phyloP scores from a whole-genome alignment of 768 basidiomycete genomes.

The Naganishia friedmannii region DNA sequence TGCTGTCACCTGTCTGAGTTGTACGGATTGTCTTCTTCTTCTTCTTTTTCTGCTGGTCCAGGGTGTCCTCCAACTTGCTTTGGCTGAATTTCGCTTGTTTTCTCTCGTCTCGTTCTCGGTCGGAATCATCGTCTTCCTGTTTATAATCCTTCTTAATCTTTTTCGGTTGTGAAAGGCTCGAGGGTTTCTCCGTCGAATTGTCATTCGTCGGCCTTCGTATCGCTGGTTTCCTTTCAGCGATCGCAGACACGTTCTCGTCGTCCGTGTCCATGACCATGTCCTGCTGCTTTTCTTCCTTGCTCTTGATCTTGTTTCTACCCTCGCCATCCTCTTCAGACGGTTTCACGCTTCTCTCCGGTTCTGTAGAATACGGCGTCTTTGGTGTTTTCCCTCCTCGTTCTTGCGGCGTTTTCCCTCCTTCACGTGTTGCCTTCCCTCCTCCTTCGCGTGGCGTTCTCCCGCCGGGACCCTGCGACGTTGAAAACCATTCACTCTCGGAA shows the following conservation, averaged over 20 bases:
- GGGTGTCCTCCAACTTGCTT: not conserved
- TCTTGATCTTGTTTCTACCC: not conserved
- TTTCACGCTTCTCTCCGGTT: too few relatives aligned
- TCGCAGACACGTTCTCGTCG: not conserved
- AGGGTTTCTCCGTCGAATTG: not conserved
- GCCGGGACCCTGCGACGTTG: too few relatives aligned
- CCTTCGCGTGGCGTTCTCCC: too few relatives aligned
- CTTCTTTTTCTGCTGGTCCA: not conserved
- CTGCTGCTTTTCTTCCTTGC: not conserved
- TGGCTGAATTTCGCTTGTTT: not conserved
- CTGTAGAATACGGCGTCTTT: not conserved
- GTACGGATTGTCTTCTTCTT: constrained; percentile 5
- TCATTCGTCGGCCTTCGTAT: not conserved
- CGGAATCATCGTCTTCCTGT: constrained; percentile 1
- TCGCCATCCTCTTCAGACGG: not conserved
- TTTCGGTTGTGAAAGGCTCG: not conserved
- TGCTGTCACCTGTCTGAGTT: not conserved
- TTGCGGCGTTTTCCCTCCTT: too few relatives aligned
- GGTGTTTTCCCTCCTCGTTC: constrained; percentile 10
- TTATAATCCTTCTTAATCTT: not conserved
- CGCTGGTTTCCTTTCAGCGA: not conserved
- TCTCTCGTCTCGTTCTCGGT: not conserved
- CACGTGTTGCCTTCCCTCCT: too few relatives aligned
- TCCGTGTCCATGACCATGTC: not conserved
- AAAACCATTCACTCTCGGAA: too few relatives aligned